Conservation (phyloP, 1,284 basidiomycete genomes). For the Apiotrichum siamense region DNA sequence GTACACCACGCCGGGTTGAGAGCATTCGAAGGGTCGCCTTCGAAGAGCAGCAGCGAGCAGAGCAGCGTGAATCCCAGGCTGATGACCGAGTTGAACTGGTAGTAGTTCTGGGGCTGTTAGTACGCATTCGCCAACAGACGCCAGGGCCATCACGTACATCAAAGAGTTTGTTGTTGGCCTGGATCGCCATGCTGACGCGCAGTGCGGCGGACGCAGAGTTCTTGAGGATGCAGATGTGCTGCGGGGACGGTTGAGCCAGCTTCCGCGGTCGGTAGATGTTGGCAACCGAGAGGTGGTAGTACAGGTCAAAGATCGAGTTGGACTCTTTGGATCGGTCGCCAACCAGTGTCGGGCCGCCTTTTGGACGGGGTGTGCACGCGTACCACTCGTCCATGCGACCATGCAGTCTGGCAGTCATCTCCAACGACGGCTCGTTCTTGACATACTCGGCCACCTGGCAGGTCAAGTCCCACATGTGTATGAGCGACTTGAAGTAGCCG, state of each 20-base stretch:
- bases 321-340: background rate
- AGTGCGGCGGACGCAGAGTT: slow-evolving; percentile 3
- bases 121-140: background rate
- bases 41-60: slow-evolving; percentile 2
- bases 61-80: slow-evolving; percentile 6
- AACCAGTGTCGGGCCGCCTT: too few relatives aligned
- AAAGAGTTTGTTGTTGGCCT: background rate
- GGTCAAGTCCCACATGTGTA: slow-evolving; percentile 5
- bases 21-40: background rate
- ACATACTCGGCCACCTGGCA: background rate
- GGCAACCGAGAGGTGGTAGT: slow-evolving; percentile 6
- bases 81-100: slow-evolving; percentile 7
- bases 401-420: background rate
- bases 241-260: background rate
- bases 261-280: slow-evolving; percentile 5
- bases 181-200: background rate
- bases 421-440: background rate
- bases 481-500: background rate
- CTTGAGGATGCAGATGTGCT: slow-evolving; percentile 1
- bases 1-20: background rate
- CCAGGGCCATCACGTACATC: slow-evolving; percentile 2
- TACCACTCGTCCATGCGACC: slow-evolving; percentile 7
- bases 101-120: background rate
- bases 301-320: slow-evolving; percentile 2
- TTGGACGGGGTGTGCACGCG: background rate